A percentile compares a stretch with the other conserved stretches of the same genome.
These are phyloP conservation scores for Microcos paniculata DNA, from an alignment of 345 rosid species.

Conservation along the genomic window DNA sequence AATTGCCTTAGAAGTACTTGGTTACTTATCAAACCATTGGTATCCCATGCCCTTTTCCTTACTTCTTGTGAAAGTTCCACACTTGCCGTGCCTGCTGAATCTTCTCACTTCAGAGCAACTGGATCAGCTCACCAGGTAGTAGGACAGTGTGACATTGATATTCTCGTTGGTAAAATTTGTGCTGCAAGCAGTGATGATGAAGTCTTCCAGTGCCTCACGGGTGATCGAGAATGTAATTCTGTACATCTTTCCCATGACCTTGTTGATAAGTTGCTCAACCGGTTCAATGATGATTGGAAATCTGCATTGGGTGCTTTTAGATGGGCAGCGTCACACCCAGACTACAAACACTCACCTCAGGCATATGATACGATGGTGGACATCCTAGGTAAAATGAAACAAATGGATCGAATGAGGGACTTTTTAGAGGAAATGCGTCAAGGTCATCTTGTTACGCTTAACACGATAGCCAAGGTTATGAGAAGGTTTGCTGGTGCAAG, in stretches of 20 bases:
- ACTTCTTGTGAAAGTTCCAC: slow-evolving; percentile 21
- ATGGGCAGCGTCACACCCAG: slow-evolving; percentile 61
- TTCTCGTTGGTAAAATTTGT: slow-evolving; percentile 32
- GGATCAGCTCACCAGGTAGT: slow-evolving; percentile 13
- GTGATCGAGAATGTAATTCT: slow-evolving; percentile 36
- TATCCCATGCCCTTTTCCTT: slow-evolving; percentile 20
- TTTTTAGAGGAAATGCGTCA: slow-evolving; percentile 56
- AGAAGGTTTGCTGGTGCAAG: slow-evolving; percentile 78
- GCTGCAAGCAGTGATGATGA: slow-evolving; percentile 50
- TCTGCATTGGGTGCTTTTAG: slow-evolving; percentile 67
- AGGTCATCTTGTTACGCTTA: slow-evolving; percentile 40
- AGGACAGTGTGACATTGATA: slow-evolving; percentile 27
- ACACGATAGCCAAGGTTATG: slow-evolving; percentile 68
- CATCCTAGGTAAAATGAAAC: slow-evolving; percentile 67
- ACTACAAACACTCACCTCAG: slow-evolving; percentile 42
- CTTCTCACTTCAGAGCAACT: slow-evolving; percentile 11
- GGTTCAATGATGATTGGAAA: slow-evolving; percentile 85
- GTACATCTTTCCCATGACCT: slow-evolving; percentile 43
- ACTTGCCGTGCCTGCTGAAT: slow-evolving; percentile 21
- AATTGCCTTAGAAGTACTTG: slow-evolving; percentile 24
- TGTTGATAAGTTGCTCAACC: slow-evolving; percentile 48
- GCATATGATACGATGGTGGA: slow-evolving; percentile 59
- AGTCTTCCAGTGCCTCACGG: slow-evolving; percentile 37
- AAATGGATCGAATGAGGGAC: slow-evolving; percentile 63
- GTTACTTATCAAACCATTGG: slow-evolving; percentile 17